phyloP scores from a whole-genome alignment of 2,329 filamentous ascomycete species.

The Tolypocladium amazonense region DNA sequence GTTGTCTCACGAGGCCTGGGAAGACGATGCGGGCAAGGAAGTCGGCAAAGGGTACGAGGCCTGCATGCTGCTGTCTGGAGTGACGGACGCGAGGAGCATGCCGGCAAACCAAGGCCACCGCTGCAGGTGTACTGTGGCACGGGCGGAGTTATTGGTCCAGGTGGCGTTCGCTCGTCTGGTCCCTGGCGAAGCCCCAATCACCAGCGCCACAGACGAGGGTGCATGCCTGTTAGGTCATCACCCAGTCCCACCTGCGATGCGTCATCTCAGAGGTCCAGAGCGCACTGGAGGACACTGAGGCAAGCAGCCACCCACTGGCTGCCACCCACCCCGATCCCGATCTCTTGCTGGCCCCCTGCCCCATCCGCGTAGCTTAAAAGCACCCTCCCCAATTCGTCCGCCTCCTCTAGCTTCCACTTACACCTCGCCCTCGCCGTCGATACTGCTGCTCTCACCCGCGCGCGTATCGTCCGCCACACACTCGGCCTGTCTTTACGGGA shows the following conservation, averaged over 20 bases:
- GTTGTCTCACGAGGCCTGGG: background rate
- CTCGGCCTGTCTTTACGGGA: background rate
- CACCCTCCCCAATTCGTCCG: background rate
- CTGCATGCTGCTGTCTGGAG: background rate
- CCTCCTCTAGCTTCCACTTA: background rate
- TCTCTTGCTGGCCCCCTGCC: background rate
- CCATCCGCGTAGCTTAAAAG: background rate
- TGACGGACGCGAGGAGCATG: background rate
- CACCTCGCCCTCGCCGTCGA: background rate
- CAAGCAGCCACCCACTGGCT: background rate
- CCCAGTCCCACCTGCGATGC: background rate
- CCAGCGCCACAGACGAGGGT: background rate
- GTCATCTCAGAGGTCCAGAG: no score
- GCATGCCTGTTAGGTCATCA: background rate
- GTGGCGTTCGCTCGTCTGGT: background rate
- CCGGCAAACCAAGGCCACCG: background rate
- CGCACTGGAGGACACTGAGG: background rate
- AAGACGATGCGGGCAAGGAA: background rate
- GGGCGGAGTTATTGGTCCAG: background rate
- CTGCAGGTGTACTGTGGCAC: background rate
- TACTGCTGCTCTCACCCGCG: background rate
- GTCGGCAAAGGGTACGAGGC: background rate
- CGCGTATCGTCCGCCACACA: background rate
- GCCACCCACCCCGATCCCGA: background rate
- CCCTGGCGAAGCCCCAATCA: background rate